These are phyloP conservation scores for Knoxia roxburghii DNA, from an alignment of 257 asterid species.

Conservation along the genomic window DNA sequence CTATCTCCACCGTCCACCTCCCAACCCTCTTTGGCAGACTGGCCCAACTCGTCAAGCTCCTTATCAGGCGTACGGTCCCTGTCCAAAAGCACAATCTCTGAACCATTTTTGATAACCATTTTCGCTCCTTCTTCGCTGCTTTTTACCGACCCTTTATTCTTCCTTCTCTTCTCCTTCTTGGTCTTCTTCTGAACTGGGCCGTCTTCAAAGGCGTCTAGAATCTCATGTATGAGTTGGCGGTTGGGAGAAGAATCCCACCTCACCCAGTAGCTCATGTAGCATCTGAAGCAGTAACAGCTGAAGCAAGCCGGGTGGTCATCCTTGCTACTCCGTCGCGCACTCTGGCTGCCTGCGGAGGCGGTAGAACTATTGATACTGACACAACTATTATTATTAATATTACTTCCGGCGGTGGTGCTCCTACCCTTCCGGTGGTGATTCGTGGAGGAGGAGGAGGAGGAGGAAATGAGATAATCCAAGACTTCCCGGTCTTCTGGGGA, in stretches of 20 bases:
- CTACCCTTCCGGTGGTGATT: constrained; percentile 8
- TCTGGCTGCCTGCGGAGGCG: neutral
- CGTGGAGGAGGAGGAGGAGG: constrained; percentile 14
- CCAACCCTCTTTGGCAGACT: constrained; percentile 7
- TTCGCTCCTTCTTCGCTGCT: too few species aligned
- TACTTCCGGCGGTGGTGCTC: neutral
- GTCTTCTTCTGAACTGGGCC: constrained; percentile 12
- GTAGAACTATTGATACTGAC: neutral
- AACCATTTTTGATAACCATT: neutral
- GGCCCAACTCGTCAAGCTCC: constrained; percentile 2
- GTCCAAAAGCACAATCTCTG: constrained; percentile 6
- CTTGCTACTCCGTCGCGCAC: neutral
- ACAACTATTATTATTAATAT: too few species aligned
- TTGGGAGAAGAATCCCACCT: constrained; percentile 46
- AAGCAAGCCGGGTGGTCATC: constrained; percentile 24
- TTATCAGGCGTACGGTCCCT: neutral
- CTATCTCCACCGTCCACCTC: neutral
- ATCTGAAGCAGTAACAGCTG: constrained; percentile 33
- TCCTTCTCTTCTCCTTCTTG: constrained; percentile 24
- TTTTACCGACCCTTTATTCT: constrained; percentile 4
- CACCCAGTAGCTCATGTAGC: constrained; percentile 40
- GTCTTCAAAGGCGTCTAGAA: constrained; percentile 37
- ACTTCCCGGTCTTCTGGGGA: constrained; percentile 32
- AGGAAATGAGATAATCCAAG: constrained; percentile 32
- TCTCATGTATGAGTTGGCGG: constrained; percentile 39